phyloP scores from a whole-genome alignment of 495 filamentous ascomycete genomes.

The Amphirosellinia nigrospora region DNA sequence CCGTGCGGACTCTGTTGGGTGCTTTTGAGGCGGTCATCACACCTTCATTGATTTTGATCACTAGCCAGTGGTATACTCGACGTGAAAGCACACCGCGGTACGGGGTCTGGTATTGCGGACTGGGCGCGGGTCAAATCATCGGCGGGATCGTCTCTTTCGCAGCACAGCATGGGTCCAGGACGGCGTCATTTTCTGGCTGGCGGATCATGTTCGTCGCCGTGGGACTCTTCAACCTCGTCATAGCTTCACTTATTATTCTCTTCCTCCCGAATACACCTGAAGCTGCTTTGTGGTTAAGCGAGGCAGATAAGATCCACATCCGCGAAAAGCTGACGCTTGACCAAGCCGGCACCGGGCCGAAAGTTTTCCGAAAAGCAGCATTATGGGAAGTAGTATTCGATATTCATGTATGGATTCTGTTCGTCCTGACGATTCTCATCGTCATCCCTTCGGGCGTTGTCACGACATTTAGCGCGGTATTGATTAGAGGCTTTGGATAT shows the following conservation, averaged over 20 bases:
- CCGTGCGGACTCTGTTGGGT: constrained; percentile 61
- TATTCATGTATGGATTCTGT: constrained; percentile 32
- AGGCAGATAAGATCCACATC: constrained; percentile 49
- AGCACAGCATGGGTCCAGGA: constrained; percentile 60
- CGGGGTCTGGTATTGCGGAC: constrained; percentile 68
- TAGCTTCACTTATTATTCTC: constrained; percentile 51
- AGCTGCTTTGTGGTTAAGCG: constrained; percentile 56
- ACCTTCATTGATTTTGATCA: constrained; percentile 63
- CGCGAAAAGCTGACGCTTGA: constrained; percentile 39
- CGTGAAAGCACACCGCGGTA: constrained; percentile 66
- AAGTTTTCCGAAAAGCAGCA: constrained; percentile 44
- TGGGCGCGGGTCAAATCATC: constrained; percentile 67
- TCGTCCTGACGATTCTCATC: constrained; percentile 37
- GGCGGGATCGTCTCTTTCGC: constrained; percentile 66
- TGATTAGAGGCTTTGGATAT: constrained; percentile 65
- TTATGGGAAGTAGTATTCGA: constrained; percentile 26
- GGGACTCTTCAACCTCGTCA: constrained; percentile 55
- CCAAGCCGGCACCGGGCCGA: constrained; percentile 56
- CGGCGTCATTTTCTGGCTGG: constrained; percentile 60
- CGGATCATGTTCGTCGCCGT: constrained; percentile 67
- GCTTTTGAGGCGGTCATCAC: constrained; percentile 68
- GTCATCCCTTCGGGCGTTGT: constrained; percentile 63
- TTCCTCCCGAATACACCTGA: constrained; percentile 61
- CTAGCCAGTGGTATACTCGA: constrained; percentile 66
- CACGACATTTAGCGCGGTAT: constrained; percentile 65